phyloP scores from a whole-genome alignment of 306 rosid species.

The Leucaena leucocephala region DNA sequence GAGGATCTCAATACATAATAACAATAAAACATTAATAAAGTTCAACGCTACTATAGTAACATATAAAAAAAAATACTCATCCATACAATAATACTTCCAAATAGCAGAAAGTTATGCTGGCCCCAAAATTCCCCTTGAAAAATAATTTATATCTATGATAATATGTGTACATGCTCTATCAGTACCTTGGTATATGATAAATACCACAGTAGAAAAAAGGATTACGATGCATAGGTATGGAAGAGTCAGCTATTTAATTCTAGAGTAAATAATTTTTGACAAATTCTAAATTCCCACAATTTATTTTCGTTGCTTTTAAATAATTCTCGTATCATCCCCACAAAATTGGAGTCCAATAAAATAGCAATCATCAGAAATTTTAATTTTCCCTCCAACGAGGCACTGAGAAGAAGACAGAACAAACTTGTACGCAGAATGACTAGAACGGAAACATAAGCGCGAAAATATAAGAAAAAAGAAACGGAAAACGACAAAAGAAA shows the following conservation, averaged over 20 bases:
- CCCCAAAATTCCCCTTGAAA: neutral
- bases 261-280: neutral
- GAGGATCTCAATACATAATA: neutral
- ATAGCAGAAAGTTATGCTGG: neutral
- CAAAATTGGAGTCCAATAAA: neutral
- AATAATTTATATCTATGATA: neutral
- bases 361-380: neutral
- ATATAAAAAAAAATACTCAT: neutral
- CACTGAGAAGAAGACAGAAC: neutral
- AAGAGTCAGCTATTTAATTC: neutral
- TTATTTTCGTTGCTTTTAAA: neutral
- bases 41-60: neutral
- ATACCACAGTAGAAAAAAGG: neutral
- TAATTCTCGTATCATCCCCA: neutral
- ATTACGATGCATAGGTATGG: neutral
- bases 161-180: neutral
- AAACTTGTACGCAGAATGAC: neutral
- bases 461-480: neutral
- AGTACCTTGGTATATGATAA: neutral
- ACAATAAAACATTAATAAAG: neutral
- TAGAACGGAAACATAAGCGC: conserved; percentile 12
- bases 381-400: neutral
- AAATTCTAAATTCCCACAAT: neutral
- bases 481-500: neutral
- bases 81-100: neutral